Evolutionary conservation across 169 alveolate species (phyloP), one percentile per base, ranked within the genome.

Genomic region (Pseudocohnilembus persalinus): DNA sequence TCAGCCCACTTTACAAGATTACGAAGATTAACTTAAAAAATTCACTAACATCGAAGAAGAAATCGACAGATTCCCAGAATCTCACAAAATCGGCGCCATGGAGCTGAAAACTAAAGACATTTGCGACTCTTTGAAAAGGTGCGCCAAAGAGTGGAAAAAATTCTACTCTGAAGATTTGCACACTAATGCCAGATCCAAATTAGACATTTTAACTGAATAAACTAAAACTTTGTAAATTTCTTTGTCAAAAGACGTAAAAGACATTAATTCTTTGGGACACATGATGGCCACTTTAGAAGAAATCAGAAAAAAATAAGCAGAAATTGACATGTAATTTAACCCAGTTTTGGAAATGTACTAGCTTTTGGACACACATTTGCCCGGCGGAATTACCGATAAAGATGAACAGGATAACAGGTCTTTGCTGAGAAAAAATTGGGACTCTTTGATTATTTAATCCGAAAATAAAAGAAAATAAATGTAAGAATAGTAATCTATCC

Each of bases 291-390:
- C 98, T 63, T 92, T 98, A 76, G 98, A 92, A 84, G 97, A 96
- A 81, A 95, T 97, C 80, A 91, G 97, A 85, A 90, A 90, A 79
- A 81, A 85, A 30, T 84, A 92, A 77, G 90, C 95, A 25, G 98
- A 96, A 88, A 97, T 98, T 64, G 99, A 97, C 83, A 91, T 96
- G 33, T 95, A 97, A 88, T 94, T 98, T 79, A 96, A 96, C 82
- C 99, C 99, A 0, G 96, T 98, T 83, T 92, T 93, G 76, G 97
- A 95, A 77, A 96, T 97, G 98, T 98, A 98, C 94, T 92, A 93
- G 74, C 90, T 98, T 73, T 96, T 96, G 64, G 99, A 97, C 77
- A 92, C 84, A 63, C 93, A 97, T 85, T 85, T 94, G 73, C 96
- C 97, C 27, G 88, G 92, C 32, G 91, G 87, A 76, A 91, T 89